Evolutionary conservation across 805 yeast genomes (phyloP).

Genomic region (Cyberlindnera amylophila): DNA sequence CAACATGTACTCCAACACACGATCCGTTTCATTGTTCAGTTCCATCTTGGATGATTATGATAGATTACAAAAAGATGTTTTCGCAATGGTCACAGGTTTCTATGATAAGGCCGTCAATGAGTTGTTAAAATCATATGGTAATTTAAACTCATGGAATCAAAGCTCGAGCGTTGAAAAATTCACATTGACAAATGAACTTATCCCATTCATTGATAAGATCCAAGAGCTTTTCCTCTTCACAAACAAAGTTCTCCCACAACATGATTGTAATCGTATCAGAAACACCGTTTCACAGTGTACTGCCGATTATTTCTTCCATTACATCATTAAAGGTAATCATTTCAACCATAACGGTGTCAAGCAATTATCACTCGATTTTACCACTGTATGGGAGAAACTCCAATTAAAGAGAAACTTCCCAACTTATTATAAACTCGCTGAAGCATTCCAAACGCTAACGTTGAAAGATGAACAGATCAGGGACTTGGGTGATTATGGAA

Average conservation of each 20-base stretch:
- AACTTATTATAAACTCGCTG: conserved; percentile 21
- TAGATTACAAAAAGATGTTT: conserved; percentile 27
- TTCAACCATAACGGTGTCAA: conserved; percentile 32
- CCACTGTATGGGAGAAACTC: conserved; percentile 28
- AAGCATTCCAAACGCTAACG: conserved; percentile 26
- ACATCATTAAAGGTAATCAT: conserved; percentile 35
- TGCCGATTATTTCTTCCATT: conserved; percentile 32
- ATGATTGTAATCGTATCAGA: conserved; percentile 22
- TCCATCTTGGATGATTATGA: conserved; percentile 29
- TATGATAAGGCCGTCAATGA: conserved; percentile 28
- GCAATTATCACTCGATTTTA: conserved; percentile 32
- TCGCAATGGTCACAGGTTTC: conserved; percentile 30
- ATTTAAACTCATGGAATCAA: conserved; percentile 31
- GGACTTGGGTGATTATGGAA: conserved; percentile 14
- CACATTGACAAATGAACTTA: conserved; percentile 27
- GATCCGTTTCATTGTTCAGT: conserved; percentile 28
- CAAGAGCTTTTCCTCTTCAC: conserved; percentile 23
- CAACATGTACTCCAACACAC: conserved; percentile 18
- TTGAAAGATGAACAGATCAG: conserved; percentile 26
- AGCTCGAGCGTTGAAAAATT: conserved; percentile 3
- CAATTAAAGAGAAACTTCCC: conserved; percentile 19
- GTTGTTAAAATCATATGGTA: conserved; percentile 31
- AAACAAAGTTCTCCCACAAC: conserved; percentile 11
- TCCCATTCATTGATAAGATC: conserved; percentile 23
- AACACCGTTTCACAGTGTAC: conserved; percentile 26